Conservation (phyloP, 2,329 filamentous ascomycete genomes). For the Trichoderma gracile region DNA sequence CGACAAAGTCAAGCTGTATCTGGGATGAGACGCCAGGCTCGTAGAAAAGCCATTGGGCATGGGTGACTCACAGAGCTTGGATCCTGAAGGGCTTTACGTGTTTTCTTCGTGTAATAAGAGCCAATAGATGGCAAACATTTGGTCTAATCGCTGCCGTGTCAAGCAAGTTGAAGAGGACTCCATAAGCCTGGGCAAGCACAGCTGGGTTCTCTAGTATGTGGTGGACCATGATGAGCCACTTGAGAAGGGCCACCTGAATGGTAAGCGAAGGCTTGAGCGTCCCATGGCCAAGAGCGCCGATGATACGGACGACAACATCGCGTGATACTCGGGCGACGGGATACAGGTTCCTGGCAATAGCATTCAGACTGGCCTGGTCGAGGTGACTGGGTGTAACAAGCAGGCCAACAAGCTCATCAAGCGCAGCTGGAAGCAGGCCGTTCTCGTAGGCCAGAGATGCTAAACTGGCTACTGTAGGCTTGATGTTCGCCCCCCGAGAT, state of each 20-base stretch:
- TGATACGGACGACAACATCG: constrained; percentile 62
- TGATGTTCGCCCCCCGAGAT: constrained; percentile 62
- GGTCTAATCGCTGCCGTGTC: constrained; percentile 74
- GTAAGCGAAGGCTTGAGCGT: constrained; percentile 70
- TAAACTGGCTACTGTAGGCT: constrained; percentile 64
- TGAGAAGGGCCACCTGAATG: constrained; percentile 70
- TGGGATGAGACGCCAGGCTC: neutral
- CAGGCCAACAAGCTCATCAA: constrained; percentile 66
- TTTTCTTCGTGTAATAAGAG: constrained; percentile 74
- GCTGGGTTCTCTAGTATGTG: constrained; percentile 65
- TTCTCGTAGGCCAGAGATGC: constrained; percentile 64
- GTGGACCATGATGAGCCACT: constrained; percentile 77
- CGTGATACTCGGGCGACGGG: constrained; percentile 65
- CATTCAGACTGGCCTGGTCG: constrained; percentile 72
- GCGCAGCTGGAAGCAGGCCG: constrained; percentile 62
- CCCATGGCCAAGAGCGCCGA: constrained; percentile 76
- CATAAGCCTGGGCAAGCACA: constrained; percentile 68
- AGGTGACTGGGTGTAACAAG: constrained; percentile 67
- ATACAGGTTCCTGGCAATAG: constrained; percentile 73
- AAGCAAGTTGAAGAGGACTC: constrained; percentile 76
- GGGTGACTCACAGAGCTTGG: constrained; percentile 61
- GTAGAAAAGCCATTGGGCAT: neutral
- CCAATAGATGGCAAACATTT: constrained; percentile 73
- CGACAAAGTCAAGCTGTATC: constrained; percentile 54
- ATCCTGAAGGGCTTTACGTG: constrained; percentile 85